Conservation (phyloP, 1,139 yeast genomes). For the Kodamaea plutei region DNA sequence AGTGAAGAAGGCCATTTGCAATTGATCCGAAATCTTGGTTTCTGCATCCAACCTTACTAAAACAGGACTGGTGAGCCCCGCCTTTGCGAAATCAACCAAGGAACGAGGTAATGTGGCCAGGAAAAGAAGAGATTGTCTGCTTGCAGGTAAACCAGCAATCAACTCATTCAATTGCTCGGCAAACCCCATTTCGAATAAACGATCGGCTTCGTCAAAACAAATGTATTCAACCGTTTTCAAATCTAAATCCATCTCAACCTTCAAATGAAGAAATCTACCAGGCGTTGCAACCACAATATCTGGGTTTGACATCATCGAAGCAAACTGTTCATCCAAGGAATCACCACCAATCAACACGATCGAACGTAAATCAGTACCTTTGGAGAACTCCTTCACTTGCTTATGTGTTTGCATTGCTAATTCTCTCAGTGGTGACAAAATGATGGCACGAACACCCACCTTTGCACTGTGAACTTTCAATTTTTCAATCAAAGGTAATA, state of each 20-base stretch:
- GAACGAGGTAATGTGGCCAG: conserved; percentile 94
- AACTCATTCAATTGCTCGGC: conserved; percentile 91
- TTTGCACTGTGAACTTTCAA: conserved; percentile 79
- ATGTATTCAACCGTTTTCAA: conserved; percentile 80
- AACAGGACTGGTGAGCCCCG: conserved; percentile 89
- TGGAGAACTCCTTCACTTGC: conserved; percentile 83
- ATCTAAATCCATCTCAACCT: conserved; percentile 91
- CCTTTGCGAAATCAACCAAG: conserved; percentile 93
- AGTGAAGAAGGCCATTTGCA: conserved; percentile 85
- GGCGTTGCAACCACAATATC: conserved; percentile 97
- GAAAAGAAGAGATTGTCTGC: conserved; percentile 82
- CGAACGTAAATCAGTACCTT: conserved; percentile 78
- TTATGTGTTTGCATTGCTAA: conserved; percentile 88
- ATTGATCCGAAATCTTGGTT: conserved; percentile 78
- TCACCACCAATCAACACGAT: conserved; percentile 94
- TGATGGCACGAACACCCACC: conserved; percentile 85
- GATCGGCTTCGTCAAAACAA: conserved; percentile 97
- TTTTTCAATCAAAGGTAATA: conserved; percentile 87
- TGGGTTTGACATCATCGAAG: conserved; percentile 89
- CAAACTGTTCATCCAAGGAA: conserved; percentile 91
- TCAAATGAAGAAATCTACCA: conserved; percentile 92
- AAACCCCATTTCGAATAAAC: conserved; percentile 96
- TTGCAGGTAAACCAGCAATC: conserved; percentile 74
- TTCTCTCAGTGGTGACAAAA: conserved; percentile 90
- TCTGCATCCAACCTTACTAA: conserved; percentile 91